Base-by-base conservation (phyloP, 2,329 filamentous ascomycete species). In the Fusarium sp. region DNA sequence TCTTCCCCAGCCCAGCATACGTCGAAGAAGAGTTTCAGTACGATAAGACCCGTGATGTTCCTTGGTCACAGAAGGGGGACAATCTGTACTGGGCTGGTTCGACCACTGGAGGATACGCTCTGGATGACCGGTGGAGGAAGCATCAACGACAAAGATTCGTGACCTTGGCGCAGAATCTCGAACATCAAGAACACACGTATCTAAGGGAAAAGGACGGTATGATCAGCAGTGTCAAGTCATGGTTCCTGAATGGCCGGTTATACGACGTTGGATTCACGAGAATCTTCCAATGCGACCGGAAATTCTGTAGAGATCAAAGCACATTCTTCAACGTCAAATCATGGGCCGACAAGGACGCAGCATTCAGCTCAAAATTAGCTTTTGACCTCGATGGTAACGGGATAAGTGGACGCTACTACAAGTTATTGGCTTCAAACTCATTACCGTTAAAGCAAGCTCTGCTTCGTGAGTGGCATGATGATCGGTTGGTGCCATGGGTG, bases 51-150 rank as follows among this genome's bases (percentile, higher is more conserved):
- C 49, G 79, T 5, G 87, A 89, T 62, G 41, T 82, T 0, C 73
- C 78, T 0, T 90, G 87, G 87, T 76, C 84, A 1, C 49, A 79
- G 9, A 90, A 90, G 70, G 70, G 69, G 3, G 83, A 85, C 38
- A 83, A 82, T 5, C 73, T 89, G 0, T 90, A 89, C 74, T 90
- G 88, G 88, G 83, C 84, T 0, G 88, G 88, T 0, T 87, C 85
- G 0, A 88, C 82, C 0, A 89, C 87, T 0, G 88, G 87, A 5
- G 86, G 83, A 0, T 83, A 79, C 41, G 79, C 77, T 1, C 65
- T 67, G 1, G 74, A 78, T 13, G 67, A 76, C 3, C 59, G 74
- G 1, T 88, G 85, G 85, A 69, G 67, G 2, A 53, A 76, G 2
- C 83, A 80, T 42, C 87, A 89, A 23, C 82, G 87, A 2, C 85